These are phyloP conservation scores for Suillus alpinus DNA, from an alignment of 768 basidiomycete species.

Conservation along the genomic window DNA sequence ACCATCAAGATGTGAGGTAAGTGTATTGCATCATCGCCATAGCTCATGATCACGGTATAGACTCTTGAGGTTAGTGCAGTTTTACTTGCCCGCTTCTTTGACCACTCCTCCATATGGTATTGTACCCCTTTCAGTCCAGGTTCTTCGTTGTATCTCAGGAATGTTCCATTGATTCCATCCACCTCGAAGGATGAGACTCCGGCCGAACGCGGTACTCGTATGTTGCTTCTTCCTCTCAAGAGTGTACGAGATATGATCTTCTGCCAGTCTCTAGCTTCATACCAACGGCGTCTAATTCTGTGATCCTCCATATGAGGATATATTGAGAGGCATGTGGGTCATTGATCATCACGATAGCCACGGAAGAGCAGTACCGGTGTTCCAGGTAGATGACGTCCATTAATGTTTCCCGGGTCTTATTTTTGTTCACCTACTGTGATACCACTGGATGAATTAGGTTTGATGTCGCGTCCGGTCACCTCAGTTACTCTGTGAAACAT, in stretches of 20 bases:
- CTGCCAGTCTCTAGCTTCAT: neutral
- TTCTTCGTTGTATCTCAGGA: neutral
- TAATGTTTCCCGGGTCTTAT: neutral
- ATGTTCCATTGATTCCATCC: neutral
- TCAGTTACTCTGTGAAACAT: too few relatives aligned
- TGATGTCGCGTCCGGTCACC: too few relatives aligned
- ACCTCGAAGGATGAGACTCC: neutral
- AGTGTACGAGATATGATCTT: neutral
- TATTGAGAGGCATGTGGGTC: neutral
- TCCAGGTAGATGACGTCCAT: neutral
- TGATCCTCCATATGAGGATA: neutral
- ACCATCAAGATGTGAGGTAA: neutral
- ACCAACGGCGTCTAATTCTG: neutral
- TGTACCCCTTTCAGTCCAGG: neutral
- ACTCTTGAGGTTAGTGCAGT: neutral
- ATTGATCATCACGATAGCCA: neutral
- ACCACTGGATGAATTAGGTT: neutral
- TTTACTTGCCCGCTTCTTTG: neutral
- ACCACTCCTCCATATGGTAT: neutral
- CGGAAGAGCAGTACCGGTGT: neutral
- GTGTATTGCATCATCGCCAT: neutral
- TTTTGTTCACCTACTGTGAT: neutral
- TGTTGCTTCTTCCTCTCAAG: neutral
- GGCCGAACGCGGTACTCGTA: neutral
- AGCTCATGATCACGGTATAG: neutral